A percentile compares a stretch with the other conserved stretches of the same genome.
phyloP scores from a whole-genome alignment of 805 yeast genomes.

The Candida awuae region DNA sequence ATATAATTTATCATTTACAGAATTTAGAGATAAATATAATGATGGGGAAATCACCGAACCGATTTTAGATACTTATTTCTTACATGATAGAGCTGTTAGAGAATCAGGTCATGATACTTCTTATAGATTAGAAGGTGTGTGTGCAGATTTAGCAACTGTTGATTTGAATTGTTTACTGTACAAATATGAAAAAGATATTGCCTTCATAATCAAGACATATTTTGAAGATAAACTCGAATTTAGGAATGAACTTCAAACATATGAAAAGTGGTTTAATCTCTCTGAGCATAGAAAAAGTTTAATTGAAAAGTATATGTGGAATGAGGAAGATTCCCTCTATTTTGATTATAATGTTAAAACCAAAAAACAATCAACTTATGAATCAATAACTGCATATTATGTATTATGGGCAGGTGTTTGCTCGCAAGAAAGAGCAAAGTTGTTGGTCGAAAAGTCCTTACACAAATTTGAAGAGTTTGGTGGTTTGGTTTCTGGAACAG shows the following conservation, averaged over 20 bases:
- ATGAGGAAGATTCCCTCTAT: conserved; percentile 65
- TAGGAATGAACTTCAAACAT: conserved; percentile 36
- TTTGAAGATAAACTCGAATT: conserved; percentile 42
- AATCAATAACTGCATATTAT: conserved; percentile 88
- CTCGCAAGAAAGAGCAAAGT: conserved; percentile 55
- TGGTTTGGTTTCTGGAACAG: conserved; percentile 82
- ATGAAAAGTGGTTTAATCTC: conserved; percentile 52
- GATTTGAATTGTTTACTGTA: conserved; percentile 80
- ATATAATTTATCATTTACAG: conserved; percentile 46
- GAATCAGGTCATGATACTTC: conserved; percentile 96
- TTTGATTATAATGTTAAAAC: conserved; percentile 73
- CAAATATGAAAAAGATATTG: conserved; percentile 86
- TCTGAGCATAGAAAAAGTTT: conserved; percentile 47
- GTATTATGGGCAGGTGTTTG: conserved; percentile 82
- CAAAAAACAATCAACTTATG: conserved; percentile 52
- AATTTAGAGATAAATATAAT: conserved; percentile 66
- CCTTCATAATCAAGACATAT: conserved; percentile 45
- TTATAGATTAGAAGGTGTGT: conserved; percentile 80
- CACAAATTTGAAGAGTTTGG: conserved; percentile 76
- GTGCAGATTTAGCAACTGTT: conserved; percentile 85
- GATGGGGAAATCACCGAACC: conserved; percentile 61
- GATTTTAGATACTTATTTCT: conserved; percentile 75
- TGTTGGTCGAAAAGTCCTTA: conserved; percentile 49
- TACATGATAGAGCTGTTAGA: conserved; percentile 90
- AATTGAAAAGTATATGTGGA: conserved; percentile 75